Evolutionary conservation across 345 rosid species (phyloP), one percentile per base, ranked within the genome.

Genomic region (Moricandia arvensis): DNA sequence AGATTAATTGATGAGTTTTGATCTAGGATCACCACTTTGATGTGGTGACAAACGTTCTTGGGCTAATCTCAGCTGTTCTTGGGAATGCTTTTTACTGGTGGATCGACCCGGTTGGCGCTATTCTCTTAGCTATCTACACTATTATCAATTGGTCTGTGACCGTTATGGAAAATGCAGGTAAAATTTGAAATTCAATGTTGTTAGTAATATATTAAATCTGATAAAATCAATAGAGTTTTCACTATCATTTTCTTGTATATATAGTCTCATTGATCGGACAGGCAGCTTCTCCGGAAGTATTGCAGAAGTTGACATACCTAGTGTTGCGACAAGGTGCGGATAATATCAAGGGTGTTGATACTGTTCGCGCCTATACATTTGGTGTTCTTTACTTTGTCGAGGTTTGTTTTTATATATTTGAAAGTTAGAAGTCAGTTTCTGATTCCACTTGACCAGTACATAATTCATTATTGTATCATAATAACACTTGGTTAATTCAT

Each of bases 101-200:
- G 97, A 88, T 94, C 7, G 98, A 94, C 64, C 96, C 98, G 0
- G 77, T 74, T 17, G 98, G 96, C 68, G 97, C 97, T 27, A 87
- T 90, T 37, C 71, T 85, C 60, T 93, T 91, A 53, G 98, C 97
- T 34, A 64, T 94, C 7, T 94, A 94, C 76, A 94, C 95, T 17
- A 94, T 94, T 29, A 5, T 79, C 68, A 90, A 90, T 64, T 94
- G 98, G 97, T 91, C 97, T 1, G 87, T 76, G 45, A 90, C 98
- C 8, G 98, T 94, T 59, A 74, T 87, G 81, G 98, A 94, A 82
- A 94, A 91, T 77, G 93, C 98, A 72, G 90, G 97, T 91, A 79
- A 21, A 18, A 1, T 47, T 62, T 59, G 37, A 27, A 33, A 3
- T 21, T 41, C 57, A 7, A 16, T 49, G 57, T 16, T 49, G 57